phyloP scores from a whole-genome alignment of 2,329 filamentous ascomycete species.

The Lasiodiplodia hormozganensis region DNA sequence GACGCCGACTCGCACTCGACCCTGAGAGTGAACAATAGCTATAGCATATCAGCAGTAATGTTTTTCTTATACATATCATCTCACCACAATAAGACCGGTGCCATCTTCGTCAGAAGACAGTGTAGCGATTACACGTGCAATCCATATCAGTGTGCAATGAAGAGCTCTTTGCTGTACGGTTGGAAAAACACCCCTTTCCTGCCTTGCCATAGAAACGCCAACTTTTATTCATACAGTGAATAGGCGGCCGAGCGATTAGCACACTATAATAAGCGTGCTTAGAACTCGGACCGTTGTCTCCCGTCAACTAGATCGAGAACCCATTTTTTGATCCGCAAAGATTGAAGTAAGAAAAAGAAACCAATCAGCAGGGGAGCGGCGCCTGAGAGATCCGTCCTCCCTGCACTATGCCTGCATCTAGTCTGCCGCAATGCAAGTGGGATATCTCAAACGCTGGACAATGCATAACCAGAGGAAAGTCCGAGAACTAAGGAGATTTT shows the following conservation, averaged over 20 bases:
- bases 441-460: constrained; percentile 50
- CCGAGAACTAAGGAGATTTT: constrained; percentile 32
- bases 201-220: constrained; percentile 17
- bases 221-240: constrained; percentile 29
- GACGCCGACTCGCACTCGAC: background rate
- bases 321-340: constrained; percentile 8
- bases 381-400: constrained; percentile 50
- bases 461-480: constrained; percentile 31
- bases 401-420: constrained; percentile 36
- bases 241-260: background rate
- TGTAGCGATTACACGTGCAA: constrained; percentile 5
- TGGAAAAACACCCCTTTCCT: background rate
- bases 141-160: constrained; percentile 9
- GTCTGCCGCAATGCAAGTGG: constrained; percentile 46
- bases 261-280: constrained; percentile 2
- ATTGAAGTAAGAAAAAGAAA: constrained; percentile 10
- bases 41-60: constrained; percentile 2
- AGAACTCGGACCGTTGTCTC: background rate
- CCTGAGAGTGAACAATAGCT: background rate
- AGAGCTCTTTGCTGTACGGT: constrained; percentile 6
- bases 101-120: background rate
- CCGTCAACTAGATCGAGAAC: constrained; percentile 3
- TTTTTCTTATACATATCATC: constrained; percentile 5
- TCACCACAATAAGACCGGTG: background rate
- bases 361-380: constrained; percentile 21